A percentile compares a stretch with the other conserved stretches of the same genome.
phyloP scores from a whole-genome alignment of 2,329 filamentous ascomycete genomes.

The Emmonsiellopsis sp. region DNA sequence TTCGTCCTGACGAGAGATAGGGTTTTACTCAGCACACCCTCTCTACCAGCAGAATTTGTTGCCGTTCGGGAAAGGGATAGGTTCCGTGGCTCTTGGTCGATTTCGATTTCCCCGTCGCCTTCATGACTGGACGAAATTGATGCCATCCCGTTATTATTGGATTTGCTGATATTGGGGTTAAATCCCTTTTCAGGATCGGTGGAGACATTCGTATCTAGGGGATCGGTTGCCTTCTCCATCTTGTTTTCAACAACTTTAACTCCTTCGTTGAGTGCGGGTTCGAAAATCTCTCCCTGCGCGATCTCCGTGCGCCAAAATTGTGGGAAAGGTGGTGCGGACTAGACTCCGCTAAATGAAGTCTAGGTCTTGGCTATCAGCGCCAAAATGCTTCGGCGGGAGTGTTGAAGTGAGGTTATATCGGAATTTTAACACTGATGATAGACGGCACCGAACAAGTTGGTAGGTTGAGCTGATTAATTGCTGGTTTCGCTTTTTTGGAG shows the following conservation, averaged over 20 bases:
- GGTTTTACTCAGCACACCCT: conserved; percentile 17
- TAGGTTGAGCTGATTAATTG: too few relatives aligned
- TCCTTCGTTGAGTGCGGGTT: too few relatives aligned
- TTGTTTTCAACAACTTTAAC: neutral
- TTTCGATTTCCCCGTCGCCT: neutral
- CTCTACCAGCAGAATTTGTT: neutral
- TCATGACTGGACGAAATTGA: neutral
- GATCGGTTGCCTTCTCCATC: neutral
- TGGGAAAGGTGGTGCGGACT: too few relatives aligned
- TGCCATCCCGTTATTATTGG: neutral
- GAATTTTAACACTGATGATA: too few relatives aligned
- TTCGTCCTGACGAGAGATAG: conserved; percentile 29
- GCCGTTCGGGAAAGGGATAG: neutral
- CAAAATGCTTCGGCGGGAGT: too few relatives aligned
- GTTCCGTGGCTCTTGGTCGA: neutral
- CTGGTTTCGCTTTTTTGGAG: too few relatives aligned
- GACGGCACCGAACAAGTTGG: too few relatives aligned
- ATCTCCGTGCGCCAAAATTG: too few relatives aligned
- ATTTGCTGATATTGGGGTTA: neutral
- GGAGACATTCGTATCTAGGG: neutral
- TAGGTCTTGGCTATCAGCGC: too few relatives aligned
- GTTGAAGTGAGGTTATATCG: too few relatives aligned
- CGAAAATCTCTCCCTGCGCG: too few relatives aligned
- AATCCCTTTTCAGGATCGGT: neutral
- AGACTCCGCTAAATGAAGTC: too few relatives aligned